Percentiles rank a stretch among this genome's conserved stretches.
Evolutionary conservation across 371 early-diverging fungal species (phyloP).

Genomic region (Rhizopus stolonifer): DNA sequence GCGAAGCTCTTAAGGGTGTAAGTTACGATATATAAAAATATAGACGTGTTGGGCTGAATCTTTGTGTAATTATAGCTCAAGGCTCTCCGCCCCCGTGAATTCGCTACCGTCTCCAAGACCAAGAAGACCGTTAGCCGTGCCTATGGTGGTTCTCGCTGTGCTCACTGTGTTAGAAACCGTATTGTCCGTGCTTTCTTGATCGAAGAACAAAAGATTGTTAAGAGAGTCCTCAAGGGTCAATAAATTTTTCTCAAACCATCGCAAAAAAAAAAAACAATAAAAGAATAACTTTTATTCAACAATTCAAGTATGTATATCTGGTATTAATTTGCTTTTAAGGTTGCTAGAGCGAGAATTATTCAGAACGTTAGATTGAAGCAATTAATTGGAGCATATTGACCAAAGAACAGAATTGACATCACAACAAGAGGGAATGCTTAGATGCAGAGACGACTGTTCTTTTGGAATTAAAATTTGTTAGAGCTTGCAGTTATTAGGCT

Average conservation of each 20-base stretch:
- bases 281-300: too few species aligned
- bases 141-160: slow-evolving; percentile 96
- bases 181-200: slow-evolving; percentile 98
- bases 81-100: slow-evolving; percentile 88
- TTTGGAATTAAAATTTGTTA: too few species aligned
- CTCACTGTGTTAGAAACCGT: slow-evolving; percentile 89
- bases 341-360: too few species aligned
- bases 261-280: too few species aligned
- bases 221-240: slow-evolving; percentile 88
- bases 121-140: slow-evolving; percentile 93
- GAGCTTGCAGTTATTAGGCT: too few species aligned
- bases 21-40: slow-evolving; percentile 28
- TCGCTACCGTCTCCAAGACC: slow-evolving; percentile 84
- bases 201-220: slow-evolving; percentile 98
- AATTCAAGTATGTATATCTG: too few species aligned
- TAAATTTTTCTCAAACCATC: neutral
- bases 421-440: too few species aligned
- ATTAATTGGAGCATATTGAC: too few species aligned
- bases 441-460: too few species aligned
- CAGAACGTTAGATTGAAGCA: too few species aligned
- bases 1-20: slow-evolving; percentile 85
- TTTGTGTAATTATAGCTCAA: slow-evolving; percentile 61
- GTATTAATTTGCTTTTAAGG: too few species aligned
- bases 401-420: too few species aligned
- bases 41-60: neutral